Evolutionary conservation across 805 yeast species (phyloP), one percentile per base, ranked within the genome.

Genomic region (Brettanomyces nanus): DNA sequence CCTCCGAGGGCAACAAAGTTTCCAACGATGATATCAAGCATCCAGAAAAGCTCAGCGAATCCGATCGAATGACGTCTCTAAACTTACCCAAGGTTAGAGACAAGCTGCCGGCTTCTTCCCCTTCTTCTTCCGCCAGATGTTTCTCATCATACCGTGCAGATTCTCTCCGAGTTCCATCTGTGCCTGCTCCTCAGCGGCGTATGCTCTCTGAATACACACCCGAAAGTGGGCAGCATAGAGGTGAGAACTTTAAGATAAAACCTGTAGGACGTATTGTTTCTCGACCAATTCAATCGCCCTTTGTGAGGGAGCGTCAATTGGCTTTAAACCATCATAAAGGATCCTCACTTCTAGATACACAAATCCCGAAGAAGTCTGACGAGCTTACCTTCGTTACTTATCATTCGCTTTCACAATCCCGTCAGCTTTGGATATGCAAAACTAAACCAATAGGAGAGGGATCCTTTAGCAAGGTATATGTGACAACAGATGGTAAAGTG

Each of bases 391-490:
- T 19, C 18, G 22, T 19, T 9, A 39, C 42, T n/a, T 39, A 17
- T 23, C 30, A 35, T 7, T 29, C 36, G 11, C 14, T 6, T 10
- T 9, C 22, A 6, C 10, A 26, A 10, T 14, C 18, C 22, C 31
- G 13, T 17, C 37, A 34, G 31, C 15, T 27, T 9, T 34, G 37
- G 37, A 26, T 9, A 11, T 34, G 37, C 34, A 14, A 20, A 11
- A 6, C 25, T 19, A 58, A 54, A 32, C 63, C 69, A 31, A 63
- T 83, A 4, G 94, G 94, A 1, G 48, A 63, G 17, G 94, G 94
- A 0, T 71, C 77, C 21, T 83, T 82, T 55, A 78, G 86, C 54
- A 68, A 66, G 6, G 92, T 83, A 9, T 66, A 73, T 14, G 49
- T 73, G 13, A 81, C 73, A 5, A 17, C 7, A 13, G 49, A 45